A percentile compares a stretch with the other conserved stretches of the same genome.
phyloP scores from a whole-genome alignment of 73 alveolate genomes.

The Vitrella brassicaformis region DNA sequence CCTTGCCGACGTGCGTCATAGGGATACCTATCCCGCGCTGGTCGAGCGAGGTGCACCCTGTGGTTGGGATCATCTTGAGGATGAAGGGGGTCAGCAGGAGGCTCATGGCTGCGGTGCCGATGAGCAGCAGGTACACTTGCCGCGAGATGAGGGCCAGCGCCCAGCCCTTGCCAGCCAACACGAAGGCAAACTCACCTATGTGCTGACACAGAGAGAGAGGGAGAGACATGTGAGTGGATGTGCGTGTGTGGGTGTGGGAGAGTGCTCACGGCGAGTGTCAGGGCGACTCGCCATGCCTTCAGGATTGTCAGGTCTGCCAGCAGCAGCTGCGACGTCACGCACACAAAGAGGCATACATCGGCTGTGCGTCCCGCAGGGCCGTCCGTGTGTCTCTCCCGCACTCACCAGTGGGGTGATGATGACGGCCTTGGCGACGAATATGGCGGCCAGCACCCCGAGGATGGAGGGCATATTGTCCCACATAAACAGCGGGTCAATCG shows the following conservation, averaged over 20 bases:
- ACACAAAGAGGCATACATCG: no score
- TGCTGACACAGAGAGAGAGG: neutral
- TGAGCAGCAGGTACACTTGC: neutral
- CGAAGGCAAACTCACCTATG: slow-evolving; percentile 1
- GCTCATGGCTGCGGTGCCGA: neutral
- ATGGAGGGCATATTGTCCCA: neutral
- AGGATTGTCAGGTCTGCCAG: no score
- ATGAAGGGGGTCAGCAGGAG: neutral
- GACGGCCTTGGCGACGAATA: neutral
- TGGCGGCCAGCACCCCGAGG: neutral
- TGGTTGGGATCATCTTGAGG: neutral
- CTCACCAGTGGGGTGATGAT: neutral
- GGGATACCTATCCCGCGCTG: no score
- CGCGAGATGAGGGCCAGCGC: neutral
- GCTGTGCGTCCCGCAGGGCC: no score
- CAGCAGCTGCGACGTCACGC: no score
- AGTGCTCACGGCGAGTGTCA: neutral
- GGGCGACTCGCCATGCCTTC: no score
- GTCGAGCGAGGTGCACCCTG: no score
- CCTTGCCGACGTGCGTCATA: no score
- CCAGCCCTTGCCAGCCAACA: neutral
- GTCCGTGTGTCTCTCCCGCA: no score
- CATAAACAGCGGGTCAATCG: neutral
- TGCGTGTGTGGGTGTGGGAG: neutral
- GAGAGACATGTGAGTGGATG: neutral